Evolutionary conservation across 176 grass and related monocot species (phyloP), one percentile per base, ranked within the genome.

Genomic region (Alloteropsis semialata): DNA sequence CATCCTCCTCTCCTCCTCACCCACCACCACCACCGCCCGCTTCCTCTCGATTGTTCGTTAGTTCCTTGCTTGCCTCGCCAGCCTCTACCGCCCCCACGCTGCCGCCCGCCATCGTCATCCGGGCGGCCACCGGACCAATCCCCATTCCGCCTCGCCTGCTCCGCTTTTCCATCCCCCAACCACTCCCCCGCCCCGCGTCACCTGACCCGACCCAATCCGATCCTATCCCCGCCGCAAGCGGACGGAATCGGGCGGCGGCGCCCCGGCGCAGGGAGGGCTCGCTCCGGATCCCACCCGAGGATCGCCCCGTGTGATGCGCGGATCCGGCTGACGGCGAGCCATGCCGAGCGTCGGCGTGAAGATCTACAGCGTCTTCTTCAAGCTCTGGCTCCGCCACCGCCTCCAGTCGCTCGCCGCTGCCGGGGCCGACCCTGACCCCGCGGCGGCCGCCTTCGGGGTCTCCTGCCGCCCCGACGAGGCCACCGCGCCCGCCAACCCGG

Each of bases 331-430:
- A 77, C 66, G 71, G 74, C 44, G 60, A 82, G 83, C 71, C 85
- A 97, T 97, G 92, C 94, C 94, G 83, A 86, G 87, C 72, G 85
- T 97, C 75, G 94, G 85, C 65, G 94, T 97, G 65, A 92, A 97
- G 85, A 87, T 97, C 78, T 97, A 97, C 89, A 97, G 94, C 83
- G 92, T 97, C 61, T 97, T 97, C 92, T 97, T 97, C 92, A 97
- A 97, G 89, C 76, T 97, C 27, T 81, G 94, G 17, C 79, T 97
- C 28, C 92, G 91, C 76, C 94, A 94, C 89, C 90, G 90, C 72
- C 91, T 97, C 53, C 92, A 97, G 61, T 76, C 90, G 18, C 92
- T 95, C 65, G 55, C 81, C 14, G 32, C 50, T 60, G 65, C 60
- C 6, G 16, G 5, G 12, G 68, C 41, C 32, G 56, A 39, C 13